A percentile compares a stretch with the other conserved stretches of the same genome.
Conservation (phyloP, 2,329 filamentous ascomycete genomes). For the Diaporthe sp. region DNA sequence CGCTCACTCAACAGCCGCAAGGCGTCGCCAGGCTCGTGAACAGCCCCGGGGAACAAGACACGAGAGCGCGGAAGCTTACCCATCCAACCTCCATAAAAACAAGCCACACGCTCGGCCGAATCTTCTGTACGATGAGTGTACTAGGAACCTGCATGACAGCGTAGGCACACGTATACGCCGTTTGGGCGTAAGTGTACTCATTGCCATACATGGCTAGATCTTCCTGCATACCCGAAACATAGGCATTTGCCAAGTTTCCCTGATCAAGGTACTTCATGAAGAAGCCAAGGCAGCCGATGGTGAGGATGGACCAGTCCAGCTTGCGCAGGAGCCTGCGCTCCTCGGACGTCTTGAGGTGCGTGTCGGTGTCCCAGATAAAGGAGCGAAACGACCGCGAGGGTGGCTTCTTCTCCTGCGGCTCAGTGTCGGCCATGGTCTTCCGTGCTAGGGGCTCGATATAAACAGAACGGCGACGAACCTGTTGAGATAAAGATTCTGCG, state of each 20-base stretch:
- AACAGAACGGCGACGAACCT: too few relatives aligned
- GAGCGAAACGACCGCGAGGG: constrained; percentile 36
- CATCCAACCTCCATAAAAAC: constrained; percentile 44
- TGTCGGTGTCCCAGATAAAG: constrained; percentile 44
- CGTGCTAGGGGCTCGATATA: not conserved
- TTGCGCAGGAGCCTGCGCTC: constrained; percentile 41
- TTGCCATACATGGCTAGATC: constrained; percentile 39
- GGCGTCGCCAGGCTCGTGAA: too few relatives aligned
- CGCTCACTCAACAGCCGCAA: too few relatives aligned
- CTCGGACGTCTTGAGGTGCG: constrained; percentile 41
- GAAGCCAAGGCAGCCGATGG: constrained; percentile 38
- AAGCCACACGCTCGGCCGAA: constrained; percentile 45
- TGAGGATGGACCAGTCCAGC: constrained; percentile 41
- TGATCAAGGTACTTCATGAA: constrained; percentile 44
- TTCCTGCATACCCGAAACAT: constrained; percentile 41
- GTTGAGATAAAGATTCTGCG: not conserved
- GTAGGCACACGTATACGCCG: constrained; percentile 41
- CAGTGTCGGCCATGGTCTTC: not conserved
- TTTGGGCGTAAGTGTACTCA: constrained; percentile 40
- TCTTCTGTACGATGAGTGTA: constrained; percentile 44
- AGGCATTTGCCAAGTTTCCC: constrained; percentile 40
- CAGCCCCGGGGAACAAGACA: too few relatives aligned
- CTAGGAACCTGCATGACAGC: constrained; percentile 45
- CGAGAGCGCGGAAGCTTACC: constrained; percentile 2
- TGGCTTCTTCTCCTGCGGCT: not conserved